Evolutionary conservation across 2,329 filamentous ascomycete genomes (phyloP).

Genomic region (Ilyonectria destructans): DNA sequence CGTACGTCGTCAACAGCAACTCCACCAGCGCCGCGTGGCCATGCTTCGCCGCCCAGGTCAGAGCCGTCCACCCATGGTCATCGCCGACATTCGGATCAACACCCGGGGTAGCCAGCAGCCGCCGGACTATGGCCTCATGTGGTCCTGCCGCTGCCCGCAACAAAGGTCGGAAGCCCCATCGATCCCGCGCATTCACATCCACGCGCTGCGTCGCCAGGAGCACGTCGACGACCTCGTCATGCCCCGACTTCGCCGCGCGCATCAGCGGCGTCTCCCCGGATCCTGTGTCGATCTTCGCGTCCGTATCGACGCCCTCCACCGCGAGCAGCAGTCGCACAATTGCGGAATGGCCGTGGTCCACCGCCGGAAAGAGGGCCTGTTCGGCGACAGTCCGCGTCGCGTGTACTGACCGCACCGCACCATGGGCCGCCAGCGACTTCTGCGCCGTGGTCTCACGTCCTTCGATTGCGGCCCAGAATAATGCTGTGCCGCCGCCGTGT

Average conservation of each 20-base stretch:
- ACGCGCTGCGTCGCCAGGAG: not conserved
- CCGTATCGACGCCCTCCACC: not conserved
- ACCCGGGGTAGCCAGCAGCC: not conserved
- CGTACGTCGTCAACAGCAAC: not conserved
- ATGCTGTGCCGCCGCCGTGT: not conserved
- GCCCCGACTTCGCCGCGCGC: not conserved
- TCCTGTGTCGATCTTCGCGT: not conserved
- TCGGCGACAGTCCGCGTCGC: not conserved
- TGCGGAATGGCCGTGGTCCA: not conserved
- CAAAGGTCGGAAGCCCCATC: not conserved
- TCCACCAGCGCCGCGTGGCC: not conserved
- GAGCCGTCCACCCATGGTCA: not conserved
- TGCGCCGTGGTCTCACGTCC: not conserved
- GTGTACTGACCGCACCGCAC: not conserved
- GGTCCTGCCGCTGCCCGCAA: not conserved
- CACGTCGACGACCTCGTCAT: not conserved
- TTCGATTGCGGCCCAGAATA: conserved; percentile 3
- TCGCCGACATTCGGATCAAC: not conserved
- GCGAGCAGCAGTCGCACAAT: not conserved
- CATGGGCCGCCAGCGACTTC: not conserved
- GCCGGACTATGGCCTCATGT: not conserved
- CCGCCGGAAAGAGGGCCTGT: not conserved
- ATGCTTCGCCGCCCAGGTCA: not conserved
- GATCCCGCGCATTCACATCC: not conserved
- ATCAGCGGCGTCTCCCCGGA: not conserved